Base-by-base conservation (phyloP, 495 filamentous ascomycete species). In the Hamigera avellanea region DNA sequence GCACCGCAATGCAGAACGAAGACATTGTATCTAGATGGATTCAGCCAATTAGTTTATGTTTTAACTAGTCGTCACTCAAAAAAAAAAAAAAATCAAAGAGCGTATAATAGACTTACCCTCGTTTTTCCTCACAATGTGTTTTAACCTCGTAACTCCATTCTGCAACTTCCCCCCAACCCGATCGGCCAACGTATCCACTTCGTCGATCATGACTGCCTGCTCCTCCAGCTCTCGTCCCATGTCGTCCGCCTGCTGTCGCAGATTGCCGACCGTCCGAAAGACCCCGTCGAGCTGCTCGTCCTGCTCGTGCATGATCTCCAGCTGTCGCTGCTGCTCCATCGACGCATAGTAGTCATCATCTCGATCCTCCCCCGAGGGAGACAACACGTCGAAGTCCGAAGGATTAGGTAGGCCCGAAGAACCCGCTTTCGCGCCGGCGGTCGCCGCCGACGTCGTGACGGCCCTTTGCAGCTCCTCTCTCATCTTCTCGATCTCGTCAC, bases 221-320 rank as follows among this genome's bases (percentile, higher is more conserved):
- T 95, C 89, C 57, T 95, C 93, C 32, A 98, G 64, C 61, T 98
- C 91, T 36, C 89, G 64, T 6, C 88, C 88, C 89, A 98, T 96
- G 43, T 81, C 80, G 61, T 91, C 76, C 12, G 93, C 93, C 67
- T 95, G 89, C 54, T 81, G 67, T 35, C 86, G 64, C 49, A 98
- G 52, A 50, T 84, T 95, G 0, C 86, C 88, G 25, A 98, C 91
- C 2, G 91, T 96, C 46, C 76, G 74, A 51, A 85, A 94, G 28
- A 98, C 93, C 2, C 83, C 83, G 57, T 95, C 89, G 6, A 98
- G 66, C 44, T 86, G 78, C 66, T 91, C 68, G 54, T 98, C 93
- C 64, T 96, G 91, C 57, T 94, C 89, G 49, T 81, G 76, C 81
- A 98, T 88, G 55, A 96, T 78, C 65, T 86, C 76, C 49, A 78